Percentiles rank a stretch among this genome's conserved stretches.
phyloP scores from a whole-genome alignment of 2,329 filamentous ascomycete genomes.

The Chrysoporthe cubensis region DNA sequence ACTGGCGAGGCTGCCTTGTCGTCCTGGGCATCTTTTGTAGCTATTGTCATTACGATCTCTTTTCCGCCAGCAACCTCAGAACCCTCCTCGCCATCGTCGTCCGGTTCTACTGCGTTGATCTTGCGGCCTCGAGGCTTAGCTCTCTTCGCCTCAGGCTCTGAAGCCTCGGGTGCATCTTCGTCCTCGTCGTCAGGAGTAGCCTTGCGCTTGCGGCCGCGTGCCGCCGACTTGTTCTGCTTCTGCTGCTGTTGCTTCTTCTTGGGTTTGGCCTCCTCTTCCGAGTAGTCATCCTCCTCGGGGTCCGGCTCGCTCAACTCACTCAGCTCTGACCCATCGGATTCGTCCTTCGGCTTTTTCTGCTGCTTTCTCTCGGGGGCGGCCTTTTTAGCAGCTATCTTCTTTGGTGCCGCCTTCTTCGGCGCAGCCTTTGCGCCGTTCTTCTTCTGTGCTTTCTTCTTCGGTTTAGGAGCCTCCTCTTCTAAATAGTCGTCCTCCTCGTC shows the following conservation, averaged over 20 bases:
- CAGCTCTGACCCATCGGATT: constrained; percentile 29
- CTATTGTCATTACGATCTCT: no score
- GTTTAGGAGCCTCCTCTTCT: constrained; percentile 35
- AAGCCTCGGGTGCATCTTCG: constrained; percentile 31
- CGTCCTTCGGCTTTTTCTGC: constrained; percentile 35
- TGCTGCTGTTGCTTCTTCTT: constrained; percentile 30
- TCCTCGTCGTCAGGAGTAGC: constrained; percentile 31
- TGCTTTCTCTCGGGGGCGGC: constrained; percentile 29
- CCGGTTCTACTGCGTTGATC: constrained; percentile 37
- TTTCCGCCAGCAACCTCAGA: constrained; percentile 8
- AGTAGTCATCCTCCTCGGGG: constrained; percentile 36
- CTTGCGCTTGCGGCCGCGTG: constrained; percentile 31
- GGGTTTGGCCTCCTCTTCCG: constrained; percentile 36
- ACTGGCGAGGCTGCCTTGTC: constrained; percentile 27
- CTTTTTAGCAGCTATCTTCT: constrained; percentile 29
- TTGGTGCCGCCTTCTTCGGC: constrained; percentile 36
- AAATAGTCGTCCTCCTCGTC: constrained; percentile 38
- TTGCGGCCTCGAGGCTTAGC: constrained; percentile 22
- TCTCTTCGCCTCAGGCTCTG: constrained; percentile 33
- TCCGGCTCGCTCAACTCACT: constrained; percentile 29
- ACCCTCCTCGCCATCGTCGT: constrained; percentile 33
- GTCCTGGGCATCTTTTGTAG: constrained; percentile 23
- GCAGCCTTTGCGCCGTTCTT: constrained; percentile 23
- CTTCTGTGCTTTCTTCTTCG: constrained; percentile 29
- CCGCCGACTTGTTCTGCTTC: constrained; percentile 31